Evolutionary conservation across 352 stramenopile genomes (phyloP).

Genomic region (Globisporangium recalcitrans): DNA sequence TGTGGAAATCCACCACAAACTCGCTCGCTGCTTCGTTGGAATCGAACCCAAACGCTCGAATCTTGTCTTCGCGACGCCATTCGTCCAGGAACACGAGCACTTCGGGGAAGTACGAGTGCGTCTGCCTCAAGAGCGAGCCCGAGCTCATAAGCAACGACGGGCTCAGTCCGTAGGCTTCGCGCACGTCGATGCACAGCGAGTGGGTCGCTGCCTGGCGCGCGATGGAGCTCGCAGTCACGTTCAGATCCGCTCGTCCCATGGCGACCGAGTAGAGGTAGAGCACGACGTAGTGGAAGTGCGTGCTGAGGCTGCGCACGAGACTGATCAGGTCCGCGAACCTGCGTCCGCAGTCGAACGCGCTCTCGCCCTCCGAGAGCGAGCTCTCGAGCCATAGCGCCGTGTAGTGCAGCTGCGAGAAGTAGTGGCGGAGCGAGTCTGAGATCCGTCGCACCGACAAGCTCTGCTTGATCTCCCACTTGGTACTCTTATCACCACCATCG

Average conservation of each 20-base stretch:
- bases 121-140: constrained; percentile 37
- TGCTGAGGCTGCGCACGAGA: constrained; percentile 20
- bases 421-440: constrained; percentile 19
- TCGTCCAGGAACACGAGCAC: constrained; percentile 61
- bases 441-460: constrained; percentile 21
- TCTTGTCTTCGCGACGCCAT: constrained; percentile 40
- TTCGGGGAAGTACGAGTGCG: constrained; percentile 66
- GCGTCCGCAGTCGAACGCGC: constrained; percentile 24
- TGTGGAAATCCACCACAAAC: constrained; percentile 1
- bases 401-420: constrained; percentile 21
- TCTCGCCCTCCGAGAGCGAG: constrained; percentile 8
- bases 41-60: constrained; percentile 28
- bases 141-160: background rate
- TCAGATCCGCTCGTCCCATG: constrained; percentile 27
- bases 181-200: background rate
- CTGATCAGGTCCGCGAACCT: constrained; percentile 22
- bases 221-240: constrained; percentile 2
- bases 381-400: constrained; percentile 24
- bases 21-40: constrained; percentile 17
- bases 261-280: constrained; percentile 40
- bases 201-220: constrained; percentile 8
- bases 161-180: constrained; percentile 7
- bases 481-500: too few species aligned
- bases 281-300: constrained; percentile 42
- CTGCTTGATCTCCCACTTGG: constrained; percentile 21